A percentile compares a stretch with the other conserved stretches of the same genome.
Evolutionary conservation across 148 eudicot species (phyloP).

Genomic region (Talinum fruticosum): DNA sequence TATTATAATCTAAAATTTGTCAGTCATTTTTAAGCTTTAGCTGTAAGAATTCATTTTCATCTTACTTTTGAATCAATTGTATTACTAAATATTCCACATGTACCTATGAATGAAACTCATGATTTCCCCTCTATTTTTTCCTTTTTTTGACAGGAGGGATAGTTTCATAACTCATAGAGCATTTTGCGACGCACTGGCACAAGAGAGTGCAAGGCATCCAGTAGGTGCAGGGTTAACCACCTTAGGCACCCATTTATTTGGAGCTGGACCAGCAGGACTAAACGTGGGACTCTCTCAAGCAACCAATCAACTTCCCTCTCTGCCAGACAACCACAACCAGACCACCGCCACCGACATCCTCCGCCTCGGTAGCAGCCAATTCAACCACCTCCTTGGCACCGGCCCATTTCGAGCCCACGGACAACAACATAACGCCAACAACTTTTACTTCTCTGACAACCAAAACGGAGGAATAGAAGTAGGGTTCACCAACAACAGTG

Average conservation of each 20-base stretch:
- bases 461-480: background rate
- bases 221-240: constrained; percentile 16
- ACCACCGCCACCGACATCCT: constrained; percentile 26
- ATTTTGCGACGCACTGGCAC: constrained; percentile 68
- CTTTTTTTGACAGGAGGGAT: constrained; percentile 42
- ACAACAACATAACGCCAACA: background rate
- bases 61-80: no score
- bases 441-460: constrained; percentile 27
- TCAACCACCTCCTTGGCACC: constrained; percentile 24
- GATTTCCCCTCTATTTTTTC: background rate
- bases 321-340: constrained; percentile 21
- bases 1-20: no score
- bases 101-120: no score
- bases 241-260: constrained; percentile 39
- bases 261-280: constrained; percentile 17
- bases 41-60: no score
- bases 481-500: background rate
- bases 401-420: constrained; percentile 15
- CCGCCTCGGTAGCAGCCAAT: constrained; percentile 19
- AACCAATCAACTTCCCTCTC: constrained; percentile 23
- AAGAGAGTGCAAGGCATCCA: constrained; percentile 66
- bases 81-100: no score
- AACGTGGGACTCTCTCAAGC: constrained; percentile 30
- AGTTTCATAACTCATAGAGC: constrained; percentile 77
- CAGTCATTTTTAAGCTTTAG: no score